Percentiles rank a stretch among this genome's conserved stretches.
Conservation (phyloP, 129 eudicot genomes). For the Logfia minima region DNA sequence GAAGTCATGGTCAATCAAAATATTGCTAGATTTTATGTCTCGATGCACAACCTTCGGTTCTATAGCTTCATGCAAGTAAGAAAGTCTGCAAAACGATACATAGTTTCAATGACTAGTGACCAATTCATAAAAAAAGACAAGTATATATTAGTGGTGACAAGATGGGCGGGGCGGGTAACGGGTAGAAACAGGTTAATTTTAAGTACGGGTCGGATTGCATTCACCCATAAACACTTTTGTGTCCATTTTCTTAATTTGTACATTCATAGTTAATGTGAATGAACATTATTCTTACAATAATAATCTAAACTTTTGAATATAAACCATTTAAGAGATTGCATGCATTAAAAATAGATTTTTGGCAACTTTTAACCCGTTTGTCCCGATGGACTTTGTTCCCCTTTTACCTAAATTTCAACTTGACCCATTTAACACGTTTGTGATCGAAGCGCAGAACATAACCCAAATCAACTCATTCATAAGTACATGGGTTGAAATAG, state of each 20-base stretch:
- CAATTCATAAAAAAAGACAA: not conserved
- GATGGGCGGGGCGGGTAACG: not conserved
- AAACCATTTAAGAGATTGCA: not conserved
- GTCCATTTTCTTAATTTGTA: not conserved
- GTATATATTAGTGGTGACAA: not conserved
- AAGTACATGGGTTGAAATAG: not conserved
- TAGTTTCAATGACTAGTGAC: not conserved
- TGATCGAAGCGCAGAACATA: not conserved
- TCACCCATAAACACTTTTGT: not conserved
- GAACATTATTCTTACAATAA: not conserved
- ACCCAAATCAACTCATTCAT: not conserved
- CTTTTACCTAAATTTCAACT: not conserved
- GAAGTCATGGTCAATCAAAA: slow-evolving; percentile 83
- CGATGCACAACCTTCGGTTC: slow-evolving; percentile 98
- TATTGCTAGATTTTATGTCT: slow-evolving; percentile 96
- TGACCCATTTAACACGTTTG: not conserved
- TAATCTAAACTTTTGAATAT: not conserved
- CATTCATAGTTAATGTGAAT: not conserved
- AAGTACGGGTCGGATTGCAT: not conserved
- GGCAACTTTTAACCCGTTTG: not conserved
- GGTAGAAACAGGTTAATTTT: not conserved
- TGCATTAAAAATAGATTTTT: not conserved
- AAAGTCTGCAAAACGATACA: slow-evolving; percentile 59
- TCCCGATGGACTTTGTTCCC: not conserved
- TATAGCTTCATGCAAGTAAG: slow-evolving; percentile 94